A percentile compares a stretch with the other conserved stretches of the same genome.
These are phyloP conservation scores for Vicia sativa DNA, from an alignment of 306 rosid genomes.

Conservation along the genomic window DNA sequence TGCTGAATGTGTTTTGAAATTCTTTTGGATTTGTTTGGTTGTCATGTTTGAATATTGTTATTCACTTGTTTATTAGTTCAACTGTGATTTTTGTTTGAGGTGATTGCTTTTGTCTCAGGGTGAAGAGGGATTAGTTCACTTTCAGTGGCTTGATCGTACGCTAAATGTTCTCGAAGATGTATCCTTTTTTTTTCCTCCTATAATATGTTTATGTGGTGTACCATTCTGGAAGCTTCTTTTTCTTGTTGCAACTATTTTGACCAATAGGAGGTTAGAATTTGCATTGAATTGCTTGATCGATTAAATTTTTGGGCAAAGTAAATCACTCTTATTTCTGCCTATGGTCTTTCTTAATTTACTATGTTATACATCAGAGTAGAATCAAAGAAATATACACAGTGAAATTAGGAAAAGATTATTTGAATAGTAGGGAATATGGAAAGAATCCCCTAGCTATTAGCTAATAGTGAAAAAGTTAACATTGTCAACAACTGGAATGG, in stretches of 20 bases:
- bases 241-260: not conserved
- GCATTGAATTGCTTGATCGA: not conserved
- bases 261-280: not conserved
- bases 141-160: slow-evolving; percentile 93
- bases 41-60: slow-evolving; percentile 5
- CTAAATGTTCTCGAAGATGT: slow-evolving; percentile 84
- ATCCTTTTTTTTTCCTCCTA: slow-evolving; percentile 56
- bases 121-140: slow-evolving; percentile 85
- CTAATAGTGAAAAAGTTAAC: not conserved
- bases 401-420: not conserved
- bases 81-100: not conserved
- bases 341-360: not conserved
- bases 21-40: not conserved
- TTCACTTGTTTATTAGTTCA: slow-evolving; percentile 23
- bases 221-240: slow-evolving; percentile 8
- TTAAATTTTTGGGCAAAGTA: not conserved
- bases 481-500: not conserved
- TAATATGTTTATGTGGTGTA: slow-evolving; percentile 7
- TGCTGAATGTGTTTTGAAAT: slow-evolving; percentile 1
- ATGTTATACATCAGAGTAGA: not conserved
- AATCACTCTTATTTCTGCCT: not conserved
- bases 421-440: not conserved
- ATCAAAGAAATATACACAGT: not conserved
- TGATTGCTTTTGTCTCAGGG: slow-evolving; percentile 57
- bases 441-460: not conserved